phyloP scores from a whole-genome alignment of 306 rosid species.

The Cicer judaicum region DNA sequence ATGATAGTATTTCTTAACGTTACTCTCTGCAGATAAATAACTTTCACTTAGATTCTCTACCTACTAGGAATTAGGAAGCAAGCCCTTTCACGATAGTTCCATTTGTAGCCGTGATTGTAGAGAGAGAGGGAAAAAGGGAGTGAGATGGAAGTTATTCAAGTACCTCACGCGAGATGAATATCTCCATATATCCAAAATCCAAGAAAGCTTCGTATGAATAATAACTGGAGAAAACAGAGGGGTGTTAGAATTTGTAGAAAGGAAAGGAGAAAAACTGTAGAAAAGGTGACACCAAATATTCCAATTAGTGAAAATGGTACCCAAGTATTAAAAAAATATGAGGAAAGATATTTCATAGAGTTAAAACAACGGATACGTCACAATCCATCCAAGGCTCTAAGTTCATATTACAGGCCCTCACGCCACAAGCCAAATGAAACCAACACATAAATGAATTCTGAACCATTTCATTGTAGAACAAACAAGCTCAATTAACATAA shows the following conservation, averaged over 20 bases:
- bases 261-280: slow-evolving; percentile 5
- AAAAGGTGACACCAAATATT: slow-evolving; percentile 30
- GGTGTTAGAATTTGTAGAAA: slow-evolving; percentile 47
- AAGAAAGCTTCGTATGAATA: slow-evolving; percentile 87
- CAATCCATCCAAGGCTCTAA: slow-evolving; percentile 18
- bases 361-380: background rate
- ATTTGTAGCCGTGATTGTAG: background rate
- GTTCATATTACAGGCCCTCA: background rate
- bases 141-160: slow-evolving; percentile 19
- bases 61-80: background rate
- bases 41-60: background rate
- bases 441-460: slow-evolving; percentile 15
- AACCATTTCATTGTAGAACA: slow-evolving; percentile 8
- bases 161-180: slow-evolving; percentile 98
- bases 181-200: slow-evolving; percentile 93
- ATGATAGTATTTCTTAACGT: background rate
- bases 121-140: slow-evolving; percentile 18
- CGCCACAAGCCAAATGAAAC: slow-evolving; percentile 28
- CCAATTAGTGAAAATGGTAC: slow-evolving; percentile 20
- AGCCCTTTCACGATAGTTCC: background rate
- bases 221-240: slow-evolving; percentile 67
- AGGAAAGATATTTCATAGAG: background rate
- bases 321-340: slow-evolving; percentile 1
- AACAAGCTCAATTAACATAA: slow-evolving; percentile 16
- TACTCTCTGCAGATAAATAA: background rate